Evolutionary conservation across 805 yeast genomes (phyloP), one percentile per base, ranked within the genome.

Genomic region (Limtongia smithiae): DNA sequence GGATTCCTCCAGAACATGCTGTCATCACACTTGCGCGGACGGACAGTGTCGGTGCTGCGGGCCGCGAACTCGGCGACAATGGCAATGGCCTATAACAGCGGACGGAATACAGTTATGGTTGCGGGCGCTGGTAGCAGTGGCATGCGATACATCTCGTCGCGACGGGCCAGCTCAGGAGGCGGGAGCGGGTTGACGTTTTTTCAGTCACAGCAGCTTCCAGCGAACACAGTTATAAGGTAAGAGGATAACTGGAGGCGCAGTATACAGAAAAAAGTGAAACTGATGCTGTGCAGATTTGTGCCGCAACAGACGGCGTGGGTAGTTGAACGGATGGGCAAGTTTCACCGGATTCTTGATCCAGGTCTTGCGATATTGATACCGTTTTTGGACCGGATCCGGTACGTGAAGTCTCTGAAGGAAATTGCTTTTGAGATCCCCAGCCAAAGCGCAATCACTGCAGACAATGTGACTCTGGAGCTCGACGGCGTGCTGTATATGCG

Each of bases 301-400:
- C 95, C 95, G 1, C 95, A 87, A 65, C 94, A 86, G 67, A 82
- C 86, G 18, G 95, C 95, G 2, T 86, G 93, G 89, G 79, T 86
- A 17, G 95, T 86, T 17, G 95, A 86, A 67, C 73, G 95, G 55
- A 86, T 86, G 95, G 95, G 95, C 28, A 83, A 83, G 64, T 86
- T 85, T 71, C 76, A 81, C 57, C 63, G 79, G 44, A 76, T 80
- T 20, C 72, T 87, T 51, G 75, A 79, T 34, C 95, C 95, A 0
- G 95, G 95, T 12, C 70, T 85, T 32, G 88, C 93, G 1, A 65
- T 86, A 25, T 68, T 86, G 58, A 51, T 84, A 8, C 95, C 95
- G 3, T 66, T 86, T 48, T 55, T 87, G 28, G 95, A 86, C 66
- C 78, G 77, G 59, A 83, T 86, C 61, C 80, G 83, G 44, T 87